Evolutionary conservation across 1,284 basidiomycete species (phyloP), one percentile per base, ranked within the genome.

Genomic region (Porogramme epimiltina): DNA sequence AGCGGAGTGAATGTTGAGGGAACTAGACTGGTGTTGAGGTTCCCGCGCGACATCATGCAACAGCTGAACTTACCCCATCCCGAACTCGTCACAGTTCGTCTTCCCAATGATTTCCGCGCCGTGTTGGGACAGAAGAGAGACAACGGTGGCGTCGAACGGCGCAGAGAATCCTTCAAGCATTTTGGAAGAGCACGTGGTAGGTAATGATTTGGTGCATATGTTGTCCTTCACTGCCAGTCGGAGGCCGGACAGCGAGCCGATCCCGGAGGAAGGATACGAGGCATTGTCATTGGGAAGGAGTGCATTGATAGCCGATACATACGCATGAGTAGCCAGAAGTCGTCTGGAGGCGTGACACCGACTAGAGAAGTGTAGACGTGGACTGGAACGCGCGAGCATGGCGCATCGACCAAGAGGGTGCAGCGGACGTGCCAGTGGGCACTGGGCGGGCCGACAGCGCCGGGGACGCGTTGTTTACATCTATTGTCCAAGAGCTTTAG

Each of bases 61-160:
- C 8, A 68, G 77, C 18, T 56, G 10, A 6, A 19, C 57, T 49
- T 37, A 94, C 88, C 96, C 96, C 96, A 99, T 99, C 0, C 95
- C 95, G 70, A 99, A 99, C 69, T 98, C 96, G 67, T 99, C 96
- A 70, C 94, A 95, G 66, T 98, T 98, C 0, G 95, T 89, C 72
- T 96, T 96, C 2, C 93, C 95, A 0, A 88, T 65, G 13, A 98
- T 81, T 9, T 79, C 68, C 0, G 89, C 93, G 1, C 93, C 95
- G 0, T 81, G 77, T 0, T 73, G 57, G 1, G 78, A 73, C 0
- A 99, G 72, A 2, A 85, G 70, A 1, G 72, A 58, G 0, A 98
- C 91, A 4, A 90, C 90, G 0, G 93, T 94, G 42, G 96, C 94
- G 66, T 95, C 90, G 64, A 90, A 95, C 0, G 93, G 93, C 0